Evolutionary conservation across 371 early-diverging fungal species (phyloP).

Genomic region (Zychaea mexicana): DNA sequence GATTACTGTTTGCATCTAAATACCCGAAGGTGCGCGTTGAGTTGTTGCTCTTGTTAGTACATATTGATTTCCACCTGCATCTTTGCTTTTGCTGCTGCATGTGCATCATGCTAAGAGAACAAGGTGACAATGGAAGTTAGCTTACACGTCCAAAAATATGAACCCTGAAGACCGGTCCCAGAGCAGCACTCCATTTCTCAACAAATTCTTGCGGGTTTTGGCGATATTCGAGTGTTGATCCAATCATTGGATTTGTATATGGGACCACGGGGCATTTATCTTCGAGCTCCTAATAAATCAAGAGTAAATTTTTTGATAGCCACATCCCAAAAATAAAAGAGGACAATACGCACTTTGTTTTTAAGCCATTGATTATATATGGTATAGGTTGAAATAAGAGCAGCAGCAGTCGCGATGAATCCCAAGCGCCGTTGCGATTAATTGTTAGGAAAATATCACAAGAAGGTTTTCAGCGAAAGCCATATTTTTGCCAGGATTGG

Average conservation of each 20-base stretch:
- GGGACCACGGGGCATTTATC: conserved; percentile 11
- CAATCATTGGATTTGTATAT: conserved; percentile 17
- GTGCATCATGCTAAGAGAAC: too few relatives aligned
- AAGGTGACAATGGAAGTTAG: too few relatives aligned
- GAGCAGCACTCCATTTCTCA: conserved; percentile 10
- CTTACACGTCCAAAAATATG: conserved; percentile 21
- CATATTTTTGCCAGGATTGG: neutral
- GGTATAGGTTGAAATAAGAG: neutral
- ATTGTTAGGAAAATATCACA: neutral
- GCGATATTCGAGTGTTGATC: conserved; percentile 12
- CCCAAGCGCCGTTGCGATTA: neutral
- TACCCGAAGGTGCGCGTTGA: neutral
- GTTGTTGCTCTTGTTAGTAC: neutral
- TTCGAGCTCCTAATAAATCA: neutral
- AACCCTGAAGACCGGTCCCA: conserved; percentile 14
- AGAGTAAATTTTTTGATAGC: too few relatives aligned
- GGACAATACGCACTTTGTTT: neutral
- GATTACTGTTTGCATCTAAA: conserved; percentile 7
- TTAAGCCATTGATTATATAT: neutral
- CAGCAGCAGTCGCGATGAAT: neutral
- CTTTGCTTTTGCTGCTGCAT: too few relatives aligned
- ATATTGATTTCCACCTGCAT: too few relatives aligned
- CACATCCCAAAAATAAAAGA: too few relatives aligned
- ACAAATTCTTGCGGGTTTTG: conserved; percentile 15
- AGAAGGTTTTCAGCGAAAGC: neutral